These are phyloP conservation scores for Citrus reticulata DNA, from an alignment of 345 rosid species.

Conservation along the genomic window DNA sequence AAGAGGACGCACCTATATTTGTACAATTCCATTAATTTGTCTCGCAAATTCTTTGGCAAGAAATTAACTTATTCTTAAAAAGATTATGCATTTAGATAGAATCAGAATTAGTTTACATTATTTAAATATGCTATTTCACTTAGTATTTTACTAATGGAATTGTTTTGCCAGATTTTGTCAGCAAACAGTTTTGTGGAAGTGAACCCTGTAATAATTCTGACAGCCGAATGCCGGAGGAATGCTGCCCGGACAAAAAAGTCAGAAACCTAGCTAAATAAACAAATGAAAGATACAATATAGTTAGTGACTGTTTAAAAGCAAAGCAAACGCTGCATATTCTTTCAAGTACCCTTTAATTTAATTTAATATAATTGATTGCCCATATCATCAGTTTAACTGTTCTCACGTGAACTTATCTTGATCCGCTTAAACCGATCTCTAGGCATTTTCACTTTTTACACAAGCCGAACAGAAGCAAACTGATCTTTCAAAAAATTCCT, in stretches of 20 bases:
- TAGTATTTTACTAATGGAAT: background rate
- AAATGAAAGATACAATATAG: background rate
- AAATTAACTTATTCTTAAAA: background rate
- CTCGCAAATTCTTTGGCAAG: background rate
- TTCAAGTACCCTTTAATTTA: background rate
- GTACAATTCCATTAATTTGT: background rate
- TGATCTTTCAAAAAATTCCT: too few relatives aligned
- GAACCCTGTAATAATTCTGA: background rate
- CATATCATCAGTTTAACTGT: background rate
- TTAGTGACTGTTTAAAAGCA: background rate
- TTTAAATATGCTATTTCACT: background rate
- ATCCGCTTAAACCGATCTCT: background rate
- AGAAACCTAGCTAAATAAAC: background rate
- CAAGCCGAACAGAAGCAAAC: background rate
- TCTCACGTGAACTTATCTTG: constrained; percentile 3
- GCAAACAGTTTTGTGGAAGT: background rate
- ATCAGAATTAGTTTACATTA: background rate
- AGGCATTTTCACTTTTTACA: background rate
- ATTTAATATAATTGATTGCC: background rate
- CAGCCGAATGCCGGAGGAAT: background rate
- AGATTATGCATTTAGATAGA: background rate
- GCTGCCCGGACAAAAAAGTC: background rate
- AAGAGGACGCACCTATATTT: background rate
- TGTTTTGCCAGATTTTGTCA: background rate
- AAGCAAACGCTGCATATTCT: background rate